Conservation (phyloP, 1,284 basidiomycete species). For the Cutaneotrichosporon curvatum region DNA sequence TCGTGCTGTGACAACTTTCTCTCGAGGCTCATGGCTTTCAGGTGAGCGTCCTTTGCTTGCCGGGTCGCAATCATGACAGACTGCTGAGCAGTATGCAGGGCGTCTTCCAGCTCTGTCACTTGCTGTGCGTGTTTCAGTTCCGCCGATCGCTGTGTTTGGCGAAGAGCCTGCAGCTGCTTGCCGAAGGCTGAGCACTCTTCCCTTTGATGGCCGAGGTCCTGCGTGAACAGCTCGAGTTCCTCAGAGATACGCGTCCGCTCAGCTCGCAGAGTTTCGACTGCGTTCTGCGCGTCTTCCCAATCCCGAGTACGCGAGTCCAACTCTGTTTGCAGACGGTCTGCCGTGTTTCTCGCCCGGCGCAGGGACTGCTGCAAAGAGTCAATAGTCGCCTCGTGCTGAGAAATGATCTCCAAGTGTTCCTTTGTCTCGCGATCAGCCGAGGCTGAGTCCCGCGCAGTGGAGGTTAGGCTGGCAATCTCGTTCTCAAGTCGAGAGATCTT, state of each 20-base stretch:
- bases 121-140: neutral
- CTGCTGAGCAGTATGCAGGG: slow-evolving; percentile 4
- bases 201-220: slow-evolving; percentile 42
- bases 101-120: neutral
- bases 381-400: no score
- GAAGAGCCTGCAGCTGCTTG: slow-evolving; percentile 57
- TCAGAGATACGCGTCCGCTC: slow-evolving; percentile 9
- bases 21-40: slow-evolving; percentile 7
- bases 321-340: slow-evolving; percentile 14
- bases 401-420: neutral
- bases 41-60: slow-evolving; percentile 17
- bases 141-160: slow-evolving; percentile 27
- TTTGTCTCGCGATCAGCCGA: neutral
- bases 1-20: slow-evolving; percentile 13
- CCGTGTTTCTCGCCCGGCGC: slow-evolving; percentile 3
- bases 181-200: slow-evolving; percentile 50
- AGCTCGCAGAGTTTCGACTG: slow-evolving; percentile 9
- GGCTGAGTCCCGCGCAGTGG: no score
- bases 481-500: neutral
- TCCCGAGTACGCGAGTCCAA: slow-evolving; percentile 12
- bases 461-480: no score
- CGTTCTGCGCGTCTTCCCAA: slow-evolving; percentile 18
- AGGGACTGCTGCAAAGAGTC: no score
- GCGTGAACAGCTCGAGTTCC: slow-evolving; percentile 33
- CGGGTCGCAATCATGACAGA: slow-evolving; percentile 9